Evolutionary conservation across 176 grass and related monocot species (phyloP), one percentile per base, ranked within the genome.

Genomic region (Oryza glaberrima): DNA sequence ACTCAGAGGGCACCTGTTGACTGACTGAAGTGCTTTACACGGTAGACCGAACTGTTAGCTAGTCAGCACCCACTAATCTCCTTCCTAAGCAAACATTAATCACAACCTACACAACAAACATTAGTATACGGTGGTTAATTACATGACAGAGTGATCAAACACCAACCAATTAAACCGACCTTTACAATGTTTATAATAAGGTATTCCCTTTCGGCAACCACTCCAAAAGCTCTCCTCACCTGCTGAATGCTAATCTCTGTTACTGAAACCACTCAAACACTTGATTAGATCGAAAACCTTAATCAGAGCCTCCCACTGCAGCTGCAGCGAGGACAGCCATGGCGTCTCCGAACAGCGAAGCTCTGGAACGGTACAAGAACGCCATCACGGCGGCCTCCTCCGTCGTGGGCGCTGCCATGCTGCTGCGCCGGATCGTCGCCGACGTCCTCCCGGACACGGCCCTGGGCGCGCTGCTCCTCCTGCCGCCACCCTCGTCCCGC

Each of bases 401-500:
- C 79, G 32, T 82, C 19, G 73, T 86, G 67, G 88, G 78, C 66
- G 83, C 73, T 32, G 78, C 66, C 66, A 72, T 90, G 88, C 78
- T 90, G 52, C 83, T 90, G 78, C 88, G 88, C 66, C 71, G 83
- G 73, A 6, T 86, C 54, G 60, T 77, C 45, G 66, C 78, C 13
- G 83, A 72, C 73, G 23, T 73, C 78, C 73, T 90, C 52, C 88
- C 77, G 0, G 83, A 9, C 78, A 61, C 86, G 56, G 22, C 83
- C 83, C 15, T 90, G 44, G 78, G 88, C 44, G 23, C 72, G 44
- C 73, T 90, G 44, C 78, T 90, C 34, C 78, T 90, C 88, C 88
- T 90, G 9, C 83, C 88, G 17, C 73, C 83, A 40, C 54, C 83
- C 5, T 35, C 49, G 7, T 30, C 65, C 9, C 83, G 67, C 45